Base-by-base conservation (phyloP, 176 grass and related monocot genomes). In the Phoenix roebelenii region DNA sequence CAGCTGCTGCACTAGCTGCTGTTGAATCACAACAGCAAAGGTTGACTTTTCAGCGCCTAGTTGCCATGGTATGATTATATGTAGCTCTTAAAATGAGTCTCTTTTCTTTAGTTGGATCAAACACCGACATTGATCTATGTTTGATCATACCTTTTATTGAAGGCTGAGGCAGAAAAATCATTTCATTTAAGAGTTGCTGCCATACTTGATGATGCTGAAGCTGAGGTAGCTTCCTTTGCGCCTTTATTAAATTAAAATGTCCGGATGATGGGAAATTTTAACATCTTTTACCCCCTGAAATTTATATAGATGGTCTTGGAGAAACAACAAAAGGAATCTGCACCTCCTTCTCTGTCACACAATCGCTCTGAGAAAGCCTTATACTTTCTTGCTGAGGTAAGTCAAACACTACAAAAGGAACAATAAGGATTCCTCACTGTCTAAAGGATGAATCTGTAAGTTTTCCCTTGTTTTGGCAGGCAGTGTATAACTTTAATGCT, bases 151-250 rank as follows among this genome's bases (percentile, higher is more conserved):
- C 3, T 70, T 35, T 70, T 59, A 48, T 78, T 89, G 84, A 83
- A 98, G 93, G 87, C 89, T 73, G 93, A 89, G 80, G 82, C 93
- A 88, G 93, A 98, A 72, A 98, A 98, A 50, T 85, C 86, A 15
- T 89, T 92, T 18, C 77, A 89, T 81, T 71, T 98, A 79, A 98
- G 93, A 55, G 62, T 98, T 56, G 87, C 93, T 73, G 82, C 87
- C 67, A 76, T 98, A 78, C 82, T 98, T 58, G 93, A 98, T 85
- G 93, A 92, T 49, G 81, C 85, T 60, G 93, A 98, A 81, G 93
- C 93, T 49, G 93, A 98, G 93, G 93, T 92, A 83, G 51, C 50
- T 32, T 70, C 74, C 60, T 63, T 30, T 39, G 50, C 19, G 2
- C 24, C 18, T 25, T 17, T 74, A 28, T 71, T 70, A 50, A 15